Percentiles rank a stretch among this genome's conserved stretches.
phyloP scores from a whole-genome alignment of 108 stramenopile genomes.

The Nitzschia inconspicua region DNA sequence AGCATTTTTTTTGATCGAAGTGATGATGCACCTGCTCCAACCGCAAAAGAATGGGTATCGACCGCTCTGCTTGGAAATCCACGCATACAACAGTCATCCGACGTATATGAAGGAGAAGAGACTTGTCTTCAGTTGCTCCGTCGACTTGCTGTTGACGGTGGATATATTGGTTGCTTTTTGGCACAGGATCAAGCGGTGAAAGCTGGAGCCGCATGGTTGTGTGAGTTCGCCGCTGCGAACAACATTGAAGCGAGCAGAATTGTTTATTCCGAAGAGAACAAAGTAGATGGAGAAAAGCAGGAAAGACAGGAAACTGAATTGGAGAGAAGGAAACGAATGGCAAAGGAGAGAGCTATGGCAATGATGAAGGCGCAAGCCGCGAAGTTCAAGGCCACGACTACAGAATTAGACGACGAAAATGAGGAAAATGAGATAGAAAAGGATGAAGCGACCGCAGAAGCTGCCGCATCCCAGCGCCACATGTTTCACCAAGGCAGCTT shows the following conservation, averaged over 20 bases:
- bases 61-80: conserved; percentile 55
- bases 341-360: conserved; percentile 68
- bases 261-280: conserved; percentile 17
- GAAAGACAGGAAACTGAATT: conserved; percentile 43
- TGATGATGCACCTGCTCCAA: conserved; percentile 35
- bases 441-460: background rate
- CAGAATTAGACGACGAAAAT: conserved; percentile 42
- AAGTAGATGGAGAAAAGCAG: conserved; percentile 16
- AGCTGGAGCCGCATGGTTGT: conserved; percentile 77
- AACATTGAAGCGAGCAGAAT: conserved; percentile 47
- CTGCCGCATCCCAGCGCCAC: conserved; percentile 3
- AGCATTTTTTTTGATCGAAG: conserved; percentile 56
- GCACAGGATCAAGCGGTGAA: conserved; percentile 63
- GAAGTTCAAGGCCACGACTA: conserved; percentile 65
- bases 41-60: conserved; percentile 63
- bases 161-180: conserved; percentile 43
- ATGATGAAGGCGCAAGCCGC: conserved; percentile 73
- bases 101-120: conserved; percentile 71
- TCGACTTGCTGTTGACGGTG: conserved; percentile 52
- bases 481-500: conserved; percentile 23
- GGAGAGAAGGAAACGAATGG: conserved; percentile 47
- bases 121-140: conserved; percentile 49
- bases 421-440: conserved; percentile 24
- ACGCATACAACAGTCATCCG: conserved; percentile 35
- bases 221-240: conserved; percentile 62